Evolutionary conservation across 176 grass and related monocot species (phyloP).

Genomic region (Phoenix roebelenii): DNA sequence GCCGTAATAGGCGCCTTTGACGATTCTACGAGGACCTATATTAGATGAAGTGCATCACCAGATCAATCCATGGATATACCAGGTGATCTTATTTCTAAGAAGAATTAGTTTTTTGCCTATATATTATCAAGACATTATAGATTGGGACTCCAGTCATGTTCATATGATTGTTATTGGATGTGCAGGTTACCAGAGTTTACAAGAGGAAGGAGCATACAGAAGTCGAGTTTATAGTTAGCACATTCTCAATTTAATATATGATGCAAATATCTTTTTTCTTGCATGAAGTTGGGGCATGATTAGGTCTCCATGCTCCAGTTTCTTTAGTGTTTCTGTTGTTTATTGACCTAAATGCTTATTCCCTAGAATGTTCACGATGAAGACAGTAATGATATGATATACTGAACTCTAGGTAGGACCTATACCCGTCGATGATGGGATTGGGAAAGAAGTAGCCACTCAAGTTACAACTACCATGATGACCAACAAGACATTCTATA

Average conservation of each 20-base stretch:
- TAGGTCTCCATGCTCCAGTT: no score
- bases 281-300: no score
- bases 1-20: constrained; percentile 37
- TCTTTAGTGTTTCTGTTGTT: no score
- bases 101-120: no score
- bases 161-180: not conserved
- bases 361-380: constrained; percentile 2
- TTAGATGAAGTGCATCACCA: constrained; percentile 82
- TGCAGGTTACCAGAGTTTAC: constrained; percentile 73
- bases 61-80: constrained; percentile 98
- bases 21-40: constrained; percentile 67
- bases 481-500: constrained; percentile 90
- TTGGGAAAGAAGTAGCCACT: constrained; percentile 81
- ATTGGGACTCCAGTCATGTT: no score
- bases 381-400: not conserved
- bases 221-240: constrained; percentile 78
- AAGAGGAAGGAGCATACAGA: constrained; percentile 79
- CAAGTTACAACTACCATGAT: constrained; percentile 63
- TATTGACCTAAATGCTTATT: no score
- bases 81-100: constrained; percentile 29
- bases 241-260: no score
- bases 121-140: no score
- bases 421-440: constrained; percentile 65
- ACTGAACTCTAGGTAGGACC: constrained; percentile 58
- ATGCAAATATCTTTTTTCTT: no score